These are phyloP conservation scores for Ophioceras dolichostomum DNA, from an alignment of 2,329 filamentous ascomycete genomes.

Conservation along the genomic window DNA sequence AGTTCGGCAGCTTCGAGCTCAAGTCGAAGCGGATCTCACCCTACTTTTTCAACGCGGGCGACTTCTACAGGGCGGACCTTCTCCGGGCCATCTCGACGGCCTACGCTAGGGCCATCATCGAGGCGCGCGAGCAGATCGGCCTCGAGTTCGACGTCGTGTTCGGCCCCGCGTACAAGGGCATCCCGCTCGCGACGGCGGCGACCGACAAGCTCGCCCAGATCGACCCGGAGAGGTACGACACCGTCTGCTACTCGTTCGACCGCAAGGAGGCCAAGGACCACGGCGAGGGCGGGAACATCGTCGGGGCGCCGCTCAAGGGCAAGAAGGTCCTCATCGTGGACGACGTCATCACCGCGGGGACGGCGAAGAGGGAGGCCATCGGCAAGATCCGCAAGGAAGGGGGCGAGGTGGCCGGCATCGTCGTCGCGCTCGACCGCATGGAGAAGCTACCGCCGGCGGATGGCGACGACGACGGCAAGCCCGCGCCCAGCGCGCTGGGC, in stretches of 20 bases:
- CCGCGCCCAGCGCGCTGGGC: conserved; percentile 70
- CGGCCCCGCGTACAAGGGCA: conserved; percentile 93
- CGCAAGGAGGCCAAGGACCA: conserved; percentile 95
- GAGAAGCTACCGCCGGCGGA: conserved; percentile 62
- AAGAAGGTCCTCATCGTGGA: conserved; percentile 86
- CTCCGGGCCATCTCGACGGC: conserved; percentile 68
- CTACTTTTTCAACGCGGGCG: conserved; percentile 96
- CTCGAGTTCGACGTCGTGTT: conserved; percentile 76
- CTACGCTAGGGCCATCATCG: conserved; percentile 58
- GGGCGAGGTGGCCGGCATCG: conserved; percentile 72
- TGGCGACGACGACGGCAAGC: conserved; percentile 54
- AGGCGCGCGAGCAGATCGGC: conserved; percentile 25
- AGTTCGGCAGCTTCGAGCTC: conserved; percentile 75
- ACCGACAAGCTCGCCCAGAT: conserved; percentile 25
- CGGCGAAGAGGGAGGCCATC: conserved; percentile 85
- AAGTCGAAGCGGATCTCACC: conserved; percentile 88
- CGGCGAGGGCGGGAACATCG: conserved; percentile 87
- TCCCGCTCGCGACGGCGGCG: conserved; percentile 69
- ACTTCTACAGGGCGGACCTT: conserved; percentile 73
- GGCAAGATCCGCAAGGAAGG: conserved; percentile 79
- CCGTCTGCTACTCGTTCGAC: conserved; percentile 79
- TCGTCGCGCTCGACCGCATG: conserved; percentile 79
- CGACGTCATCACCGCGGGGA: conserved; percentile 93
- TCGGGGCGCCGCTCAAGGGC: conserved; percentile 73
- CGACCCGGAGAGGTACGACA: conserved; percentile 37